Percentiles rank a stretch among this genome's conserved stretches.
Conservation (phyloP, 495 filamentous ascomycete species). For the Penicillium desertorum region DNA sequence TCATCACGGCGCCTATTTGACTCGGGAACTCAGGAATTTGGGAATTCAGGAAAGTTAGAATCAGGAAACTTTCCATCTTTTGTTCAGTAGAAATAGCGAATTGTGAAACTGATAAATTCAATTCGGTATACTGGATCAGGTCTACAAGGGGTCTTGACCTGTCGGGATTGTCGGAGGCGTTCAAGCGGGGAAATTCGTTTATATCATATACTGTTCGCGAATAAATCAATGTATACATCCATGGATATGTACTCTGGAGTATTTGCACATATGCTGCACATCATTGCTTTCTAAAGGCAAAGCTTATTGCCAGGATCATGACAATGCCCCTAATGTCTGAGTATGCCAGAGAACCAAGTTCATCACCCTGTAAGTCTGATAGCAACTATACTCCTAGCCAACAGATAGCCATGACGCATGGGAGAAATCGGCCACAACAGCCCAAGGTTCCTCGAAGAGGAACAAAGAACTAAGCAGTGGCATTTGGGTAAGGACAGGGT, state of each 20-base stretch:
- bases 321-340: neutral
- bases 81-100: neutral
- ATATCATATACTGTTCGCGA: neutral
- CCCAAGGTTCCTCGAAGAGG: neutral
- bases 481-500: neutral
- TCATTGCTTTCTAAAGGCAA: neutral
- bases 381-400: neutral
- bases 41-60: too few relatives aligned
- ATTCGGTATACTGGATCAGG: neutral
- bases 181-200: neutral
- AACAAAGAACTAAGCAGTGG: neutral
- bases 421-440: neutral
- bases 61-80: neutral
- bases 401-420: neutral
- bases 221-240: neutral
- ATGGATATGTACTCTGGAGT: neutral
- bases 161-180: neutral
- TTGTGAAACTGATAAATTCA: too few relatives aligned
- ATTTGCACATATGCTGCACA: neutral
- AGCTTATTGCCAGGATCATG: neutral
- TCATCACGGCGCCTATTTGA: slow-evolving; percentile 13
- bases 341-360: neutral
- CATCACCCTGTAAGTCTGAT: neutral
- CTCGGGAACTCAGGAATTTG: slow-evolving; percentile 1
- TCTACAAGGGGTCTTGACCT: neutral